Conservation (phyloP, 2,329 filamentous ascomycete species). For the Colletotrichum sp. region DNA sequence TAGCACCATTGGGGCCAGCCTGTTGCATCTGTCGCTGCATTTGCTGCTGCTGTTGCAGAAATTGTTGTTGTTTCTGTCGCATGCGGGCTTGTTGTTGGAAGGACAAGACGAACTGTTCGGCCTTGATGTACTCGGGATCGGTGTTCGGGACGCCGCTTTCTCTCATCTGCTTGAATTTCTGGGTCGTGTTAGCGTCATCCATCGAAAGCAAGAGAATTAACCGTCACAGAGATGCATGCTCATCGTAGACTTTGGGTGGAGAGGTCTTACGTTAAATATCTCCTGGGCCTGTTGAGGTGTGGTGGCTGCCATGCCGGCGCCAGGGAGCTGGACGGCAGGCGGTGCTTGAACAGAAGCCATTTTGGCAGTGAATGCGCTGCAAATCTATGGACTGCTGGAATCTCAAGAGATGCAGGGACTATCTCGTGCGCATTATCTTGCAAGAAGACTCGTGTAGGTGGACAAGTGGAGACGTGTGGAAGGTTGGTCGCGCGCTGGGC, state of each 20-base stretch:
- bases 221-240: not conserved
- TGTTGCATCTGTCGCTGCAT: slow-evolving; percentile 60
- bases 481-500: slow-evolving; percentile 18
- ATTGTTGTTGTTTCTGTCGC: slow-evolving; percentile 52
- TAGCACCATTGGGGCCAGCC: slow-evolving; percentile 53
- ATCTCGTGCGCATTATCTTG: slow-evolving; percentile 24
- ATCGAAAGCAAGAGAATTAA: not conserved
- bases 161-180: slow-evolving; percentile 94
- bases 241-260: not conserved
- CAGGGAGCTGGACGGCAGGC: slow-evolving; percentile 71
- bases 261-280: slow-evolving; percentile 64
- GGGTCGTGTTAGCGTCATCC: slow-evolving; percentile 13
- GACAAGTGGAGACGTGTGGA: slow-evolving; percentile 14
- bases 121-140: slow-evolving; percentile 88
- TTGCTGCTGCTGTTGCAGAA: slow-evolving; percentile 46
- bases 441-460: not conserved
- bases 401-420: slow-evolving; percentile 20
- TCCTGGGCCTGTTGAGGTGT: slow-evolving; percentile 82
- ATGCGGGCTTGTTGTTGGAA: slow-evolving; percentile 72
- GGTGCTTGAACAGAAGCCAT: slow-evolving; percentile 85
- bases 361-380: slow-evolving; percentile 3
- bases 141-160: slow-evolving; percentile 78
- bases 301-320: slow-evolving; percentile 67
- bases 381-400: slow-evolving; percentile 21
- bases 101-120: slow-evolving; percentile 74